Base-by-base conservation (phyloP, 2,329 filamentous ascomycete genomes). In the Colletotrichum orchidophilum region DNA sequence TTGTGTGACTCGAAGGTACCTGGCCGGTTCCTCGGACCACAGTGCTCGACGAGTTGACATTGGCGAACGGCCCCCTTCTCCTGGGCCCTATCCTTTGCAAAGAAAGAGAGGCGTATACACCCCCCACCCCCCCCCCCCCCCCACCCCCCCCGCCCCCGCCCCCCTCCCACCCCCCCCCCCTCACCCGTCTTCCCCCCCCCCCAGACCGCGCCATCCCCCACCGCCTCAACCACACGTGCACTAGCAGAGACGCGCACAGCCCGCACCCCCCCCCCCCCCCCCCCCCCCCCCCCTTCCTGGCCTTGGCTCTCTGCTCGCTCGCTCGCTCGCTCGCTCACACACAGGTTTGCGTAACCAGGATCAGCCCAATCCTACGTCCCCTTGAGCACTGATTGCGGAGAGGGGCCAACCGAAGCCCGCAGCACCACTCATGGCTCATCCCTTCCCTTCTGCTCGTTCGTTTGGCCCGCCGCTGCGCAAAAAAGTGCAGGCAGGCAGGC, bases 361-460 rank as follows among this genome's bases (percentile, higher is more conserved):
- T 68, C 58, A 67, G 67, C 63, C 68, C 57, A 67, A 67, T 62
- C 29, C 63, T 26, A 24, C 24, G 39, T 62, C 24, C 52, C 57
- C 63, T 57, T 66, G 67, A 70, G 63, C 57, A 63, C 57, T 62
- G 63, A 67, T 53, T 67, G 68, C 63, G 68, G 63, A 67, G 68
- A 70, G 63, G 67, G 67, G 67, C 57, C 39, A 46, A 57, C 49
- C 46, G n/a, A 70, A 54, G 61, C 33, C 63, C 63, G 31, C 39
- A 27, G n/a, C 68, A 50, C 57, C 50, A 57, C 39, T 66, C 49
- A 42, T 62, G 59, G 35, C 39, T 65, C 57, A 31, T 61, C 39
- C 31, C 58, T 54, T 46, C n/a, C 29, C 52, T 26, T 64, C 52
- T 57, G n/a, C 62, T 66, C 50, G 57, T 61, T 67, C 57, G 50